Percentiles rank a stretch among this genome's conserved stretches.
phyloP scores from a whole-genome alignment of 768 basidiomycete genomes.

The Calocera cornea region DNA sequence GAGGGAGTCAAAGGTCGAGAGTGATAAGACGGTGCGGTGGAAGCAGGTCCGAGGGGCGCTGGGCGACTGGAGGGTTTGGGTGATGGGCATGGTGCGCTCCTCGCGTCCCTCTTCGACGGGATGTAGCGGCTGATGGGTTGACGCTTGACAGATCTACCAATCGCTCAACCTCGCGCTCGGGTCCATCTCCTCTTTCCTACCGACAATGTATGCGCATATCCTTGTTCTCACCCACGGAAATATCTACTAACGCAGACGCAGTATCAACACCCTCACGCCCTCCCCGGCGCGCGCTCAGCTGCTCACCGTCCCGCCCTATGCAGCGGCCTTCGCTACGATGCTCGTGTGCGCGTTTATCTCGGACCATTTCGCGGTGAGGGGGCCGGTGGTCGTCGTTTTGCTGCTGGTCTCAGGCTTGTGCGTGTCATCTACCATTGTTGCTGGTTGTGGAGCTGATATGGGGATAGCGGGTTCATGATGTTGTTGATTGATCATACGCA shows the following conservation, averaged over 20 bases:
- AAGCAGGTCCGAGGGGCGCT: conserved; percentile 52
- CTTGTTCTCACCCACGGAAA: background rate
- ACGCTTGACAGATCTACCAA: conserved; percentile 51
- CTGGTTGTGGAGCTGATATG: background rate
- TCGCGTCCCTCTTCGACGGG: background rate
- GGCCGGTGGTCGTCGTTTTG: conserved; percentile 17
- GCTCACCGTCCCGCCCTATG: conserved; percentile 71
- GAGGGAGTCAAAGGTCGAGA: conserved; percentile 48
- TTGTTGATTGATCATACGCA: background rate
- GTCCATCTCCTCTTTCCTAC: conserved; percentile 72
- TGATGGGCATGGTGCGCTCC: background rate
- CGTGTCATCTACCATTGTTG: background rate
- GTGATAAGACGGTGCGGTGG: background rate
- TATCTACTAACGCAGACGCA: background rate
- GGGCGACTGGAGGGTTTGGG: conserved; percentile 42
- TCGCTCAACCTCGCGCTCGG: conserved; percentile 62
- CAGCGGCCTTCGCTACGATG: conserved; percentile 52
- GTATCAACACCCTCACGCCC: background rate
- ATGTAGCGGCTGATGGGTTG: background rate
- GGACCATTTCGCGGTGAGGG: conserved; percentile 53
- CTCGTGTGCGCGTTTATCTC: conserved; percentile 45
- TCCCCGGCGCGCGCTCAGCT: conserved; percentile 44
- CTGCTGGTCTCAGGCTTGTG: conserved; percentile 12
- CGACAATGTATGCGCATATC: conserved; percentile 38
- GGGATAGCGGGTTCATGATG: background rate